Evolutionary conservation across 768 basidiomycete species (phyloP), one percentile per base, ranked within the genome.

Genomic region (Piloderma croceum): DNA sequence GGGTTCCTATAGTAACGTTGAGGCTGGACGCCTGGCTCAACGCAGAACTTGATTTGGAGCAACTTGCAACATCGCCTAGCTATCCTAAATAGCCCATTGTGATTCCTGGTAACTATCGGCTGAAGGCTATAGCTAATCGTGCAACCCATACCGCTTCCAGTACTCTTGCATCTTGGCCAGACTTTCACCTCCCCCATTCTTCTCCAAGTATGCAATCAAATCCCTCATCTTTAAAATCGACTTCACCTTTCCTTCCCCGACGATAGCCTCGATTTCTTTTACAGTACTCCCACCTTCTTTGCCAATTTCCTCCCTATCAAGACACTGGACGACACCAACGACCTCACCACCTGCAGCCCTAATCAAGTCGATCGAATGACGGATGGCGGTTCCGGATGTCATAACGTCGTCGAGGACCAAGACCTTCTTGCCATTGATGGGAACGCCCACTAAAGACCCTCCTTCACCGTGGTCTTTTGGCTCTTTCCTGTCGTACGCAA

Each of bases 381-480:
- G 76, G 22, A 92, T 81, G 4, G 94, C 94, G 18, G 84, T 94
- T 11, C 88, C 88, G 9, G 83, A 77, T 2, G 96, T 98, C 73
- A 97, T 90, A 38, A 99, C 96, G 50, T 99, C 94, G 69, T 99
- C 94, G 24, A 98, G 70, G 33, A 98, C 76, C 37, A 98, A 76
- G 3, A 98, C 88, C 36, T 73, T 70, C 58, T 86, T 82, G 18
- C 85, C 90, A 39, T 74, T 67, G n/a, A 96, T 73, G 3, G 84
- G 65, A 3, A 84, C 81, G 17, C 94, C 96, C 45, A 99, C 91
- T 57, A 94, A 76, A 36, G 73, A 71, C 0, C 94, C 94, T 4
- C 96, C 94, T 60, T 99, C 94, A 4, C 94, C 94, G 53, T 99
- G 94, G 47, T 88, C 86, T 60, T 99, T 99, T 18, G 70, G 81